These are phyloP conservation scores for Colletotrichum truncatum DNA, from an alignment of 2,329 filamentous ascomycete species.

Conservation along the genomic window DNA sequence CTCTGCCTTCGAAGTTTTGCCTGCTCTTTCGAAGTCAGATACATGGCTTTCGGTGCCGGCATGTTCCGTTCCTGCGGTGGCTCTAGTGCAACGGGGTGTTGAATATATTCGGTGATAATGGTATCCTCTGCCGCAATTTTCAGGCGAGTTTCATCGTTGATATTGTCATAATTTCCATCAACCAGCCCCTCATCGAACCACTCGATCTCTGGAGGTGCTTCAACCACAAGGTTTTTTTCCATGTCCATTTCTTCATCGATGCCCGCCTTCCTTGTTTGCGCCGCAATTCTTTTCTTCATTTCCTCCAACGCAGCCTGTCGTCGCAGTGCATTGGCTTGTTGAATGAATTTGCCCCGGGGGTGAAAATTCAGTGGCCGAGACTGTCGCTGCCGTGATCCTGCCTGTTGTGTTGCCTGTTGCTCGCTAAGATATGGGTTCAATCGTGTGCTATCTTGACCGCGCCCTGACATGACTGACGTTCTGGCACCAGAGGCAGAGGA, in stretches of 20 bases:
- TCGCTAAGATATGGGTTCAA: slow-evolving; percentile 86
- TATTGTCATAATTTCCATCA: slow-evolving; percentile 76
- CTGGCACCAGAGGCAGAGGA: slow-evolving; percentile 26
- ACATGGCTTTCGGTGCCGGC: slow-evolving; percentile 87
- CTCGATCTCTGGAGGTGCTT: slow-evolving; percentile 86
- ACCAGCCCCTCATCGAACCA: slow-evolving; percentile 98
- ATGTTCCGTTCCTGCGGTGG: slow-evolving; percentile 89
- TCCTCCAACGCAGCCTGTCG: slow-evolving; percentile 89
- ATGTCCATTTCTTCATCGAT: slow-evolving; percentile 91
- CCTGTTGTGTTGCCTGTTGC: slow-evolving; percentile 68
- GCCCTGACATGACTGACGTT: slow-evolving; percentile 47
- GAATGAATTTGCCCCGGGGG: slow-evolving; percentile 95
- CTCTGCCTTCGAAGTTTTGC: slow-evolving; percentile 89
- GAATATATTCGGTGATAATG: slow-evolving; percentile 90
- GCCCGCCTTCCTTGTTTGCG: slow-evolving; percentile 86
- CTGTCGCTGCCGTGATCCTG: slow-evolving; percentile 67
- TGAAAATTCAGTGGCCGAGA: slow-evolving; percentile 88
- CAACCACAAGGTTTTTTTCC: slow-evolving; percentile 89
- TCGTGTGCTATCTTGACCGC: slow-evolving; percentile 37
- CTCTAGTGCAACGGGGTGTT: slow-evolving; percentile 90
- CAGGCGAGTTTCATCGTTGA: slow-evolving; percentile 71
- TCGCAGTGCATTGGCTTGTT: slow-evolving; percentile 88
- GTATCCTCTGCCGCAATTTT: slow-evolving; percentile 83
- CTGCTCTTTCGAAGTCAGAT: slow-evolving; percentile 89
- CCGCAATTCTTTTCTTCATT: slow-evolving; percentile 94